Conservation (phyloP, 257 asterid species). For the Jacaranda copaia region DNA sequence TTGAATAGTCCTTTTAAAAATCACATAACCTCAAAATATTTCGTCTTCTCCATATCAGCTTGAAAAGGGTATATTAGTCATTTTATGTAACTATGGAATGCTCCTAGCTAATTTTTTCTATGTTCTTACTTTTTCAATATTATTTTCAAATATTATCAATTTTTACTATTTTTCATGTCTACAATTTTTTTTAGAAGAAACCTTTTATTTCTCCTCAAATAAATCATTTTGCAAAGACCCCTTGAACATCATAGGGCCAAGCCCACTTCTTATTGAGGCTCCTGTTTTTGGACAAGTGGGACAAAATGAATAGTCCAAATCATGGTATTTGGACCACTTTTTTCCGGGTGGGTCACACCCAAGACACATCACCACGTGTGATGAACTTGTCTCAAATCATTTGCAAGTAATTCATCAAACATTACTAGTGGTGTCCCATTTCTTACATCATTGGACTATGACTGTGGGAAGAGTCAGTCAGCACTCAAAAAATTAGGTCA, state of each 20-base stretch:
- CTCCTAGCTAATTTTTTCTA: no score
- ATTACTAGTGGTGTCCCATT: constrained; percentile 22
- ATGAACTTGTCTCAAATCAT: constrained; percentile 10
- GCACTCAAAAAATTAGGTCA: constrained; percentile 41
- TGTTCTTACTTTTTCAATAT: no score
- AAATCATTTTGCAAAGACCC: no score
- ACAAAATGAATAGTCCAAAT: constrained; percentile 26
- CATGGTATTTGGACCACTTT: constrained; percentile 30
- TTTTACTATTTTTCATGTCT: no score
- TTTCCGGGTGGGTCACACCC: constrained; percentile 17
- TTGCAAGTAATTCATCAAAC: background rate
- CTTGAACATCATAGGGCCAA: background rate
- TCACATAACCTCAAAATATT: no score
- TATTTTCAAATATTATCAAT: no score
- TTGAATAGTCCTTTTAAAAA: no score
- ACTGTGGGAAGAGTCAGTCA: constrained; percentile 31
- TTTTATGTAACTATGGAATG: no score
- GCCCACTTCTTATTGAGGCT: background rate
- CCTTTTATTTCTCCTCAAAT: no score
- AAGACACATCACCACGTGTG: constrained; percentile 33
- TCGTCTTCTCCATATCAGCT: no score
- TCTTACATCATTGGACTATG: constrained; percentile 8
- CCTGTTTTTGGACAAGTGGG: background rate
- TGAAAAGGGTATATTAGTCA: no score
- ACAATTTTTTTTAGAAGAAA: no score